Evolutionary conservation across 176 grass and related monocot genomes (phyloP).

Genomic region (Zea luxurians): DNA sequence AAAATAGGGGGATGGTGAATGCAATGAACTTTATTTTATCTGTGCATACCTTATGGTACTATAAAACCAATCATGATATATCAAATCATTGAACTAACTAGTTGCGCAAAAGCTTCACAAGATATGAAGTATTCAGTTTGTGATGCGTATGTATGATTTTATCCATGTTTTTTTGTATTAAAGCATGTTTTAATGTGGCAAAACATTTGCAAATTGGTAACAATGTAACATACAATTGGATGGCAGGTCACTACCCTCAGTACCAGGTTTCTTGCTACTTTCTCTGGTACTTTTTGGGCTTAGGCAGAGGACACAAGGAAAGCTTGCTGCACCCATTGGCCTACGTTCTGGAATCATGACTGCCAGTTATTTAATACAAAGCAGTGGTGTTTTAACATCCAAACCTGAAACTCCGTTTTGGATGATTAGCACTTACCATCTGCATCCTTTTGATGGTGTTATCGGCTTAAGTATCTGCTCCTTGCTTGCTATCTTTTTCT

Average conservation of each 20-base stretch:
- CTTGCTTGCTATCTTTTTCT: constrained; percentile 75
- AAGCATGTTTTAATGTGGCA: constrained; percentile 17
- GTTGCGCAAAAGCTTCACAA: neutral
- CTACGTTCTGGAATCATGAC: constrained; percentile 82
- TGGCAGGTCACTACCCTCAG: constrained; percentile 75
- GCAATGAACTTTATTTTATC: too few species aligned
- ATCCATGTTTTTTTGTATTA: neutral
- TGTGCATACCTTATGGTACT: constrained; percentile 12
- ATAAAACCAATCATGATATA: constrained; percentile 24
- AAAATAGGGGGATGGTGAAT: neutral
- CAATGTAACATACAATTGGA: constrained; percentile 31
- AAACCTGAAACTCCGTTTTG: constrained; percentile 61
- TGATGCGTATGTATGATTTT: neutral
- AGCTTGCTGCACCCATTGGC: constrained; percentile 81
- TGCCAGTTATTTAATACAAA: constrained; percentile 71
- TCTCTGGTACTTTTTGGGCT: constrained; percentile 83
- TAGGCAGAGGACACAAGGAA: constrained; percentile 68
- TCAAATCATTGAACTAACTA: constrained; percentile 17
- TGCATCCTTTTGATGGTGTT: constrained; percentile 83
- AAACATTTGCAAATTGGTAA: constrained; percentile 12
- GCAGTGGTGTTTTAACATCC: constrained; percentile 56
- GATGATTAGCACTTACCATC: constrained; percentile 57
- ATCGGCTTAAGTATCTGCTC: constrained; percentile 66
- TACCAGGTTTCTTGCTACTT: constrained; percentile 82
- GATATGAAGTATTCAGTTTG: neutral